Conservation (phyloP, 768 basidiomycete species). For the Rubroboletus satanas region DNA sequence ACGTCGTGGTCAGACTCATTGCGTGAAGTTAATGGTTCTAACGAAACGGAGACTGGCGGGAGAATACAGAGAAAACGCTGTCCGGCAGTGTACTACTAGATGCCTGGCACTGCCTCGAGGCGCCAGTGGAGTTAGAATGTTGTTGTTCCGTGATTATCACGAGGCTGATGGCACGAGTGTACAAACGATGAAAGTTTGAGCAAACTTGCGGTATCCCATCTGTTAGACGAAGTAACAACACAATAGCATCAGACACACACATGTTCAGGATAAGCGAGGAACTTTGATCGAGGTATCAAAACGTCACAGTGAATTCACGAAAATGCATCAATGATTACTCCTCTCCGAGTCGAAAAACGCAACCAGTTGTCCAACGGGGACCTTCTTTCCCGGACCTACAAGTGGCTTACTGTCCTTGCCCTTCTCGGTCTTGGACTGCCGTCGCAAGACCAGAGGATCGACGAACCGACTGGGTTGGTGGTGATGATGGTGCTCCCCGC, state of each 20-base stretch:
- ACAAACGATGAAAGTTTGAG: background rate
- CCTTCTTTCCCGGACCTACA: slow-evolving; percentile 47
- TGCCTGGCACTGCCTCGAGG: no score
- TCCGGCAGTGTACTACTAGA: no score
- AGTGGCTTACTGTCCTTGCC: slow-evolving; percentile 39
- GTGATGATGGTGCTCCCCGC: slow-evolving; percentile 7
- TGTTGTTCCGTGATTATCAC: no score
- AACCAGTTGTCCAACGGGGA: slow-evolving; percentile 72
- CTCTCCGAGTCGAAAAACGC: slow-evolving; percentile 70
- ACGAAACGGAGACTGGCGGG: no score
- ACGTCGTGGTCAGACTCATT: background rate
- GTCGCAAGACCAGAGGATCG: slow-evolving; percentile 69
- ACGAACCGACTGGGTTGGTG: slow-evolving; percentile 50
- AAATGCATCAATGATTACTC: slow-evolving; percentile 1
- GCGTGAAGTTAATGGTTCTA: background rate
- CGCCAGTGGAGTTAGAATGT: no score
- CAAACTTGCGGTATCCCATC: background rate
- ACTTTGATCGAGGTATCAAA: background rate
- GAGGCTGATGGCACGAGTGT: no score
- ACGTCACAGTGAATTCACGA: background rate
- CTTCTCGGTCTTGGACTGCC: slow-evolving; percentile 50
- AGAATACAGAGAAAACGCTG: background rate
- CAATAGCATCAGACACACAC: background rate
- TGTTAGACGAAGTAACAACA: background rate
- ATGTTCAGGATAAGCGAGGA: background rate